These are phyloP conservation scores for Penicillium dipodomyicola DNA, from an alignment of 495 filamentous ascomycete genomes.

Conservation along the genomic window DNA sequence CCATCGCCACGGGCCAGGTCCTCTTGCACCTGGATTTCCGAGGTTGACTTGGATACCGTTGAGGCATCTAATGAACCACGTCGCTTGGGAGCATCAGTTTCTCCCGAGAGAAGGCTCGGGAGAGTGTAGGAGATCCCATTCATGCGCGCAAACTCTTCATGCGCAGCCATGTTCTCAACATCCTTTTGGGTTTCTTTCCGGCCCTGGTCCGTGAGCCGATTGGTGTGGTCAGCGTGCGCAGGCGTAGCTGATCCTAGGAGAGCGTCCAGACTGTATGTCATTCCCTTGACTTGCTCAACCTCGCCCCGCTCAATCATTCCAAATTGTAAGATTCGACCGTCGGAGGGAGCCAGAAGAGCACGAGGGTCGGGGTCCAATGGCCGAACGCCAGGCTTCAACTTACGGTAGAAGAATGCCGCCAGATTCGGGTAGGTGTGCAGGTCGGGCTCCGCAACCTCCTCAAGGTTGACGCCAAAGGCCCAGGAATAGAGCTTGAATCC, in stretches of 20 bases:
- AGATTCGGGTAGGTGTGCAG: slow-evolving; percentile 89
- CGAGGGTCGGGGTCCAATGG: slow-evolving; percentile 78
- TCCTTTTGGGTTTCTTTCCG: slow-evolving; percentile 31
- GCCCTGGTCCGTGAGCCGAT: slow-evolving; percentile 37
- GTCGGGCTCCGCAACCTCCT: slow-evolving; percentile 82
- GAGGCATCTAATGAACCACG: slow-evolving; percentile 59
- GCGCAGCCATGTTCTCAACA: slow-evolving; percentile 57
- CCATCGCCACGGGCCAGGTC: slow-evolving; percentile 73
- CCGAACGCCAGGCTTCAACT: slow-evolving; percentile 83
- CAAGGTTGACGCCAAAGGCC: slow-evolving; percentile 90
- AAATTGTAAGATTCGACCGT: slow-evolving; percentile 88
- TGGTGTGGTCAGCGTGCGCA: slow-evolving; percentile 38
- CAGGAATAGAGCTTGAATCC: slow-evolving; percentile 95
- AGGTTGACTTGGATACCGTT: slow-evolving; percentile 58
- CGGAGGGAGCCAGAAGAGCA: slow-evolving; percentile 79
- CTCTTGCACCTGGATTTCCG: slow-evolving; percentile 77
- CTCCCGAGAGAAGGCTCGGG: slow-evolving; percentile 82
- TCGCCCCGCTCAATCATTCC: slow-evolving; percentile 87
- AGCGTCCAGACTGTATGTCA: slow-evolving; percentile 94
- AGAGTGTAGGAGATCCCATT: slow-evolving; percentile 98
- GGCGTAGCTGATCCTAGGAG: slow-evolving; percentile 69
- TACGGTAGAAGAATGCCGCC: slow-evolving; percentile 95
- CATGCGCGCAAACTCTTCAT: slow-evolving; percentile 91
- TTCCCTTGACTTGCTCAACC: slow-evolving; percentile 98
- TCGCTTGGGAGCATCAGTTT: slow-evolving; percentile 32